Base-by-base conservation (phyloP, 2,329 filamentous ascomycete species). In the Ascochyta pisi region DNA sequence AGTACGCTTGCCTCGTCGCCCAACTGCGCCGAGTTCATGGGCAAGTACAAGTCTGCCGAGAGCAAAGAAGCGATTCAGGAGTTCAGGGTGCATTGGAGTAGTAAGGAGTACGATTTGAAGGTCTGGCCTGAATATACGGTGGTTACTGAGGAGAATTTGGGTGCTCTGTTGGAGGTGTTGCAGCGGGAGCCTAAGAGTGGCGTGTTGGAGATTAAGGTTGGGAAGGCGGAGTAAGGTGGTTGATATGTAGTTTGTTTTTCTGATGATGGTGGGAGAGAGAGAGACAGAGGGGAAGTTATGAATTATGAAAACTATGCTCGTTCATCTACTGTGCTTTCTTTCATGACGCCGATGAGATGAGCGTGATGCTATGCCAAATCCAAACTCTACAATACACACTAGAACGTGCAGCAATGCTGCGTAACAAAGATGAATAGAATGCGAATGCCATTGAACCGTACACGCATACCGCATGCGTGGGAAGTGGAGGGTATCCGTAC, bases 101-200 rank as follows among this genome's bases (percentile, higher is more conserved):
- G 57, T 15, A 61, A 60, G 41, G 64, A 54, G 8, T 58, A 70
- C 13, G 73, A 75, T 23, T 49, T 55, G 22, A 74, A 70, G 29
- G 61, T 70, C 3, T 75, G 71, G 71, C 73, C 71, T 3, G 70
- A 75, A 48, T 71, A 68, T 19, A 75, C 73, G 6, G 53, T 73
- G 8, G 43, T 75, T 43, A 74, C 70, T 19, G 69, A 74, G 10
- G 64, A 65, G 44, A 75, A 75, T 42, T 58, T 69, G 6, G 35
- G 41, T 3, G 71, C 69, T 12, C 46, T 74, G 12, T 7, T 73
- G 40, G 69, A 71, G 62, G 10, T 73, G 62, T 27, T 75, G 45
- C 65, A 63, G 61, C 12, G 59, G 34, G 64, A 64, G 16, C 58
- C 50, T 0, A 64, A 60, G 37, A 69, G 61, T 56, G 73, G 71